Evolutionary conservation across 2,329 filamentous ascomycete species (phyloP), one percentile per base, ranked within the genome.

Genomic region (Colletotrichum tofieldiae): DNA sequence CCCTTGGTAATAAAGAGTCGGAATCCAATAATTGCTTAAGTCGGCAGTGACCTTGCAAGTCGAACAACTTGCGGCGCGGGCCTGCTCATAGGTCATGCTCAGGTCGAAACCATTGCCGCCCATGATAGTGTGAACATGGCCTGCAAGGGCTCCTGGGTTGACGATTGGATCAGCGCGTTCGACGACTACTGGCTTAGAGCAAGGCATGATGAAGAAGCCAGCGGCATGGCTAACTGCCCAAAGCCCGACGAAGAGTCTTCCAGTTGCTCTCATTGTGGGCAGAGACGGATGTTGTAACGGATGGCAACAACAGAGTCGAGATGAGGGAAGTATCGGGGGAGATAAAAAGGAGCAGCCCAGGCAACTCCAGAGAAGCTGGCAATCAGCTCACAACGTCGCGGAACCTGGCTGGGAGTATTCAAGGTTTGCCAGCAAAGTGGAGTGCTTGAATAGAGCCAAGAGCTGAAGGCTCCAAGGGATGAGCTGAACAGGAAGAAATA

Each of bases 11-110:
- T 81, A 83, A 1, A 93, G 81, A 73, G 85, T 84, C 0, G 92
- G 91, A 20, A 89, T 89, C 92, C 92, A 93, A 82, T 94, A 93
- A 77, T 90, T 92, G 67, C 88, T 92, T 69, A 88, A 82, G 78
- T 93, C 91, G 73, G 89, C 82, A 37, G 85, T 84, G 67, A 91
- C 90, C 43, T 86, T 85, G 79, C 92, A 93, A 5, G 91, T 91
- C 1, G 91, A 91, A 79, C 92, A 93, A 14, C 86, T 86, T 1
- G 89, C 87, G 32, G 79, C 79, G 67, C 84, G 82, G n/a, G 88
- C 87, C 45, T 85, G 81, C 11, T 84, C 82, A 76, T 87, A 91
- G 66, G 82, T 82, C 84, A 90, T 88, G 37, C 79, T 81, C 72
- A 88, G 85, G 51, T 85, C 84, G 78, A 93, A 93, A 9, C 85